These are phyloP conservation scores for Phytophthora citricola DNA, from an alignment of 352 stramenopile species.

Conservation along the genomic window DNA sequence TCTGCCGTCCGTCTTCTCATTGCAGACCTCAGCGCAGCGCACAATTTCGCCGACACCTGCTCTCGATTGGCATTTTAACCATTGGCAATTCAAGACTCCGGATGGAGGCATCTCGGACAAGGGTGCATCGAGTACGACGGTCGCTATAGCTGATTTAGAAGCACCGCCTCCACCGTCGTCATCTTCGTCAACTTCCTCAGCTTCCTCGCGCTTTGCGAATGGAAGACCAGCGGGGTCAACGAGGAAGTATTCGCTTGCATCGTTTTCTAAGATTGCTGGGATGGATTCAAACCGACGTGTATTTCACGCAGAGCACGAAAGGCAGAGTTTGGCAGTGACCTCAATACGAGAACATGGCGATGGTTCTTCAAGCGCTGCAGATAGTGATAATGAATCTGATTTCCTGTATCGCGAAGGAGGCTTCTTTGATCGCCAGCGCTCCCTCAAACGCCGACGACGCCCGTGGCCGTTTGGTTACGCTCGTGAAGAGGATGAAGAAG, in stretches of 20 bases:
- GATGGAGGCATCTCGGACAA: constrained; percentile 31
- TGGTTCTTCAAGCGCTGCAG: constrained; percentile 13
- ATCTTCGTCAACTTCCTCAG: constrained; percentile 38
- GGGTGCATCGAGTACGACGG: constrained; percentile 8
- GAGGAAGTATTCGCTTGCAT: constrained; percentile 64
- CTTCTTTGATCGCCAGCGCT: constrained; percentile 80
- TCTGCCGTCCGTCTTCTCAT: constrained; percentile 76
- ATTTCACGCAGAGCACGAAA: constrained; percentile 25
- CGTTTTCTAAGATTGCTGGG: constrained; percentile 63
- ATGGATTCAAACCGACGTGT: constrained; percentile 31
- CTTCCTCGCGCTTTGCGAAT: constrained; percentile 39
- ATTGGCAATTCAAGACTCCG: constrained; percentile 51
- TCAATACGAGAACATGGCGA: constrained; percentile 36
- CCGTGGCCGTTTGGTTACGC: constrained; percentile 69
- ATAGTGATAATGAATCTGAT: constrained; percentile 53
- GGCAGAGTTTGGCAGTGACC: constrained; percentile 12
- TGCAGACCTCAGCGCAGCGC: constrained; percentile 63
- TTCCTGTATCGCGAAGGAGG: constrained; percentile 83
- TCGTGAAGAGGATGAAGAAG: constrained; percentile 40
- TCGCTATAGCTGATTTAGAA: constrained; percentile 24
- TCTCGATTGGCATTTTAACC: constrained; percentile 84
- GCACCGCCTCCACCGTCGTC: constrained; percentile 31
- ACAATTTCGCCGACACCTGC: constrained; percentile 57
- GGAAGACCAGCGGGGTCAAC: constrained; percentile 31
- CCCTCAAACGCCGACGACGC: constrained; percentile 58